phyloP scores from a whole-genome alignment of 352 stramenopile species.

The Globisporangium middletonii region DNA sequence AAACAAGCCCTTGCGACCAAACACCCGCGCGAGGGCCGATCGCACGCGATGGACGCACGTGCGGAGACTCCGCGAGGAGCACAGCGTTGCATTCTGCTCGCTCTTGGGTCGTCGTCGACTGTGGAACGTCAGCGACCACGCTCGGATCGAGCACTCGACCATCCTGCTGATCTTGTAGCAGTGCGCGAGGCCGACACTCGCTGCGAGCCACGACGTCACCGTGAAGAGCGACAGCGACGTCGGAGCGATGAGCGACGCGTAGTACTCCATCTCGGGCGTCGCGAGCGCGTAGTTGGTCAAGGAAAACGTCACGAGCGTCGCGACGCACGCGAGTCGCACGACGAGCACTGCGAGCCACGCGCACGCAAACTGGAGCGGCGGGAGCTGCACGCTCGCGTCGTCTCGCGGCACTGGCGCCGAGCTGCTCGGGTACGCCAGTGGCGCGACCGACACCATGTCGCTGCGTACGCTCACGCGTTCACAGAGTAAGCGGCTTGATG shows the following conservation, averaged over 20 bases:
- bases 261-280: slow-evolving; percentile 9
- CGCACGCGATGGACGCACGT: background rate
- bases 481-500: too few species aligned
- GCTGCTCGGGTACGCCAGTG: too few species aligned
- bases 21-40: background rate
- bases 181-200: background rate
- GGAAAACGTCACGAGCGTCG: background rate
- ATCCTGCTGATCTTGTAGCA: background rate
- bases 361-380: background rate
- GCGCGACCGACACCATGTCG: too few species aligned
- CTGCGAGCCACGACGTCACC: background rate
- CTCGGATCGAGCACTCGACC: slow-evolving; percentile 1
- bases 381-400: background rate
- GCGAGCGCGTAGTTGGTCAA: background rate
- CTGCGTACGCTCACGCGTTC: too few species aligned
- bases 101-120: background rate
- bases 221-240: background rate
- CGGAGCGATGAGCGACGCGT: background rate
- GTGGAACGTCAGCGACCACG: slow-evolving; percentile 1
- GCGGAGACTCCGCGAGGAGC: too few species aligned
- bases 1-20: background rate
- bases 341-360: background rate
- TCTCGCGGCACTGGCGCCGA: too few species aligned
- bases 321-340: background rate
- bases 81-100: background rate